Base-by-base conservation (phyloP, 2,329 filamentous ascomycete genomes). In the Colletotrichum australisinense region DNA sequence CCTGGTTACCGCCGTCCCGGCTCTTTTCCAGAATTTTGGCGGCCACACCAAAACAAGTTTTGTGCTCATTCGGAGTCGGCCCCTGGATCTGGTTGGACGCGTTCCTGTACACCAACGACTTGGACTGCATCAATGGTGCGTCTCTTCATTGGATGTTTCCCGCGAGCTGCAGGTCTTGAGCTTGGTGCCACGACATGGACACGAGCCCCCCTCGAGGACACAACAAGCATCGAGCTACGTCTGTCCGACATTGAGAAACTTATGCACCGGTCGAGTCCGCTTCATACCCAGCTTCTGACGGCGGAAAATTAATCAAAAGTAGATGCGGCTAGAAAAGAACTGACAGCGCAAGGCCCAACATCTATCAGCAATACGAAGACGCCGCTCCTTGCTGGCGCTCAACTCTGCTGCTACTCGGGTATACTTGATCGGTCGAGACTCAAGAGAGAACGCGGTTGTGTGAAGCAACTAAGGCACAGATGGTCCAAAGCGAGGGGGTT, bases 1-100 rank as follows among this genome's bases (percentile, higher is more conserved):
- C 30, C 42, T 63, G 42, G 30, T 55, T 38, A 58, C 59, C 66
- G 49, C 8, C n/a, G 22, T 56, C 49, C 5, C 22, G 30, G 22
- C 30, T 56, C 49, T 30, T 14, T 28, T 5, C 53, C 24, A 57
- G n/a, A 12, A 55, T 42, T 9, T 56, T 19, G 49, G 32, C 58
- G n/a, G 28, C 49, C 62, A 58, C 35, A 64, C 55, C 56, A 58
- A 67, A 75, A 56, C 72, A 73, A 60, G 74, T 73, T 75, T 74
- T 67, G 38, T 72, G 66, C 42, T 57, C 63, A 4, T 52, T 35
- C 62, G 35, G 42, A 22, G 32, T 26, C 60, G 32, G 11, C 22
- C 26, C 42, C 30, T 32, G 26, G 9, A 14, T 22, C 19, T 72
- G 72, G 67, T 68, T 75, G 74, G 67, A 69, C 68, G 67, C 67